Percentiles rank a stretch among this genome's conserved stretches.
These are phyloP conservation scores for Gnomoniopsis sp. DNA, from an alignment of 2,329 filamentous ascomycete species.

Conservation along the genomic window DNA sequence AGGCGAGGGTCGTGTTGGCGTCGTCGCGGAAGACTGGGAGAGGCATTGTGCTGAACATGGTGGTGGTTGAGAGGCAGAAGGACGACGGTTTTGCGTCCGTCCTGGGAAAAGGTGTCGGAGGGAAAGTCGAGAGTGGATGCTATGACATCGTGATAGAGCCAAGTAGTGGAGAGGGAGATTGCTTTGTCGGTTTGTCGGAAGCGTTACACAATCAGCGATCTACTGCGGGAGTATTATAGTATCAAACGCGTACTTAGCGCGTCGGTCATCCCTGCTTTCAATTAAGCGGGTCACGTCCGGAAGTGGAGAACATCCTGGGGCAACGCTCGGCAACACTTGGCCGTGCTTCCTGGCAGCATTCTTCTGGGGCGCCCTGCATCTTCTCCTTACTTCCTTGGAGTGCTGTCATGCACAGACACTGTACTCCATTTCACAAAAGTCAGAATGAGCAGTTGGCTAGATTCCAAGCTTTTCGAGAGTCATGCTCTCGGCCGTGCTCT, in stretches of 20 bases:
- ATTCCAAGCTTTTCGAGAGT: too few relatives aligned
- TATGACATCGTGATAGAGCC: neutral
- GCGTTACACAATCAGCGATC: too few relatives aligned
- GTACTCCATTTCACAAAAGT: too few relatives aligned
- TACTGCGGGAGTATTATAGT: neutral
- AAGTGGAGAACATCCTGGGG: too few relatives aligned
- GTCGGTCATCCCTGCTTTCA: neutral
- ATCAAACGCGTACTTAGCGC: constrained; percentile 1
- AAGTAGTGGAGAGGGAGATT: neutral
- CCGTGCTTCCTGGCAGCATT: too few relatives aligned
- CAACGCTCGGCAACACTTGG: too few relatives aligned
- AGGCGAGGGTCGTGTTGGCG: constrained; percentile 21
- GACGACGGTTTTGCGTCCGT: neutral
- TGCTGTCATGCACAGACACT: too few relatives aligned
- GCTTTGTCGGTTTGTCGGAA: neutral
- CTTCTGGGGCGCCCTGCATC: too few relatives aligned
- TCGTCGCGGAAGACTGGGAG: constrained; percentile 41
- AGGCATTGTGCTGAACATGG: constrained; percentile 33
- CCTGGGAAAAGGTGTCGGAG: too few relatives aligned
- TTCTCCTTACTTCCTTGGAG: too few relatives aligned
- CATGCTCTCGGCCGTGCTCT: too few relatives aligned
- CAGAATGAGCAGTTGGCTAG: too few relatives aligned
- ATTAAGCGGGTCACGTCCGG: neutral
- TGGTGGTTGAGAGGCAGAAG: neutral
- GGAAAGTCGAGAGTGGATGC: neutral